Conservation (phyloP, 1,139 yeast genomes). For the Geotrichum australiense region DNA sequence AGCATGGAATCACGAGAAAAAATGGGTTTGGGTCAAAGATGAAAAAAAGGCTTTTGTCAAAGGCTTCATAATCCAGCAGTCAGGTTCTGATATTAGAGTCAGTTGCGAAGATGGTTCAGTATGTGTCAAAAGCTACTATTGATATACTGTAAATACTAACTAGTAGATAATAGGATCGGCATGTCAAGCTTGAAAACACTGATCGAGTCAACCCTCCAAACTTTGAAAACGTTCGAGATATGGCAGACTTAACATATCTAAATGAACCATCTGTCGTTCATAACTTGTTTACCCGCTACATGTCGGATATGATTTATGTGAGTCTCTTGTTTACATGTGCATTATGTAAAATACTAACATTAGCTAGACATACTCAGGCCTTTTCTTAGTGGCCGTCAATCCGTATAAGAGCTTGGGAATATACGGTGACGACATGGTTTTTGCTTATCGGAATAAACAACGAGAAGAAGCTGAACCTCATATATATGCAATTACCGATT, state of each 20-base stretch:
- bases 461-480: conserved; percentile 60
- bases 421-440: conserved; percentile 55
- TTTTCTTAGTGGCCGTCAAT: conserved; percentile 90
- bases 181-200: conserved; percentile 42
- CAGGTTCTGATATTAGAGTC: too few relatives aligned
- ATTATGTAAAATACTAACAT: conserved; percentile 5
- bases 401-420: conserved; percentile 80
- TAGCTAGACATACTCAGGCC: conserved; percentile 56
- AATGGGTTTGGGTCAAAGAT: conserved; percentile 82
- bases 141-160: background rate
- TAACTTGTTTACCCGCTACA: conserved; percentile 60
- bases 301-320: conserved; percentile 65
- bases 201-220: conserved; percentile 77
- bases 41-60: conserved; percentile 54
- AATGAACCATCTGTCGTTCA: conserved; percentile 93
- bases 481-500: conserved; percentile 85
- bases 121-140: conserved; percentile 21
- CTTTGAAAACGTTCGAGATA: conserved; percentile 85
- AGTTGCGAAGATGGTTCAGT: conserved; percentile 45
- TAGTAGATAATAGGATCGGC: conserved; percentile 36
- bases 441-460: conserved; percentile 44
- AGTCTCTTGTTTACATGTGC: conserved; percentile 25
- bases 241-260: conserved; percentile 91
- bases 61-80: conserved; percentile 59
- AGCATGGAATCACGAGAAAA: too few relatives aligned